A percentile compares a stretch with the other conserved stretches of the same genome.
These are phyloP conservation scores for Stephania yunnanensis DNA, from an alignment of 164 flowering plant species.

Conservation along the genomic window DNA sequence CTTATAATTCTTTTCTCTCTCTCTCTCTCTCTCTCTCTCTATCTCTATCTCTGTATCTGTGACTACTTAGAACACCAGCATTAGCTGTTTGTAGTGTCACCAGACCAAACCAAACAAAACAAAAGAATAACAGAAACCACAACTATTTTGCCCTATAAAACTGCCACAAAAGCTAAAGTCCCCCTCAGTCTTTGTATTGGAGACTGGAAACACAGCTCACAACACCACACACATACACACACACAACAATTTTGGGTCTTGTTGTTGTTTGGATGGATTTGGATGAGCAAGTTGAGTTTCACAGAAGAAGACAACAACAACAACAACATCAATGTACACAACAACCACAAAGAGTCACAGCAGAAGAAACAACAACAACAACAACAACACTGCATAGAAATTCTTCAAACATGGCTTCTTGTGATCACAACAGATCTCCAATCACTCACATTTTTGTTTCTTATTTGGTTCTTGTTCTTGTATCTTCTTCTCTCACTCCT, in stretches of 20 bases:
- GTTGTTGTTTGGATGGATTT: constrained; percentile 30
- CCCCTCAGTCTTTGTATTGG: constrained; percentile 70
- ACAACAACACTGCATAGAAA: background rate
- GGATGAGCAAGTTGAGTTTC: constrained; percentile 30
- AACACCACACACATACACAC: background rate
- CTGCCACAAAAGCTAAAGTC: constrained; percentile 54
- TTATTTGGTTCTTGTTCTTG: constrained; percentile 10
- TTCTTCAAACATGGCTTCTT: constrained; percentile 43
- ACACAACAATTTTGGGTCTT: background rate
- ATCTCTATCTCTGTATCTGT: no score
- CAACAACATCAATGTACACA: constrained; percentile 54
- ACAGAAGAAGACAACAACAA: constrained; percentile 60
- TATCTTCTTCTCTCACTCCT: constrained; percentile 35
- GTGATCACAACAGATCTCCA: constrained; percentile 39
- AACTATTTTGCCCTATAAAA: constrained; percentile 27
- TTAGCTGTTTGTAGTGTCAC: no score
- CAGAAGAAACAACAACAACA: constrained; percentile 21
- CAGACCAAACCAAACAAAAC: constrained; percentile 23
- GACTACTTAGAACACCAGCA: no score
- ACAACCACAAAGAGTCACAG: constrained; percentile 26
- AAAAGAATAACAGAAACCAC: constrained; percentile 44
- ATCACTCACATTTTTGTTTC: constrained; percentile 53
- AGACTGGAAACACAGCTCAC: constrained; percentile 53
- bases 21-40: background rate
- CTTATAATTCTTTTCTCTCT: constrained; percentile 40